Percentiles rank a stretch among this genome's conserved stretches.
Conservation (phyloP, 108 stramenopile species). For the Nitzschia inconspicua region DNA sequence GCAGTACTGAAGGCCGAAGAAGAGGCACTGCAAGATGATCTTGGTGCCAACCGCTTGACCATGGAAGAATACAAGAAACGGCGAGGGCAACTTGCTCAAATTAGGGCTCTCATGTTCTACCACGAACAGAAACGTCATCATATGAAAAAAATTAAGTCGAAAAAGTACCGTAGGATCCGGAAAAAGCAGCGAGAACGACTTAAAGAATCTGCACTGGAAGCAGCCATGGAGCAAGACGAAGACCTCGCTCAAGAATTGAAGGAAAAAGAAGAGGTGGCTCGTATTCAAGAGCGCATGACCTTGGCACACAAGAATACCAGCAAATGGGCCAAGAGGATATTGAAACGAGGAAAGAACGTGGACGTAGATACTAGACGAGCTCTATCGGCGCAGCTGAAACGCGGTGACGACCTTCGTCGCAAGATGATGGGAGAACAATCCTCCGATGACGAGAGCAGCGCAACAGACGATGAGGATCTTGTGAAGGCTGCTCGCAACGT, state of each 20-base stretch:
- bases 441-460: slow-evolving; percentile 32
- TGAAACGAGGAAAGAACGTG: slow-evolving; percentile 82
- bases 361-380: slow-evolving; percentile 81
- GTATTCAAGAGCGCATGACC: slow-evolving; percentile 96
- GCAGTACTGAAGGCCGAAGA: slow-evolving; percentile 65
- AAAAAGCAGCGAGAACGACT: slow-evolving; percentile 83
- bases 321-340: slow-evolving; percentile 94
- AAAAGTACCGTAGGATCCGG: slow-evolving; percentile 93
- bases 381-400: slow-evolving; percentile 80
- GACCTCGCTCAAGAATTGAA: slow-evolving; percentile 65
- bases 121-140: slow-evolving; percentile 96
- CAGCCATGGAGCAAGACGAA: slow-evolving; percentile 57
- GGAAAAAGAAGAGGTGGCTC: slow-evolving; percentile 90
- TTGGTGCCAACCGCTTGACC: slow-evolving; percentile 81
- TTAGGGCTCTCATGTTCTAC: slow-evolving; percentile 97
- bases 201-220: slow-evolving; percentile 75
- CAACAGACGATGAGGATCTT: slow-evolving; percentile 55
- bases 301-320: slow-evolving; percentile 95
- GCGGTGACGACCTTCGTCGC: slow-evolving; percentile 82
- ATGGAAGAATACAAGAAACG: slow-evolving; percentile 90
- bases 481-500: slow-evolving; percentile 60
- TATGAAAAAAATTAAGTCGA: slow-evolving; percentile 99
- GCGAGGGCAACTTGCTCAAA: slow-evolving; percentile 91
- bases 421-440: slow-evolving; percentile 66
- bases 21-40: slow-evolving; percentile 62